These are phyloP conservation scores for Ceratobasidium sp. DNA, from an alignment of 1,284 basidiomycete genomes.

Conservation along the genomic window DNA sequence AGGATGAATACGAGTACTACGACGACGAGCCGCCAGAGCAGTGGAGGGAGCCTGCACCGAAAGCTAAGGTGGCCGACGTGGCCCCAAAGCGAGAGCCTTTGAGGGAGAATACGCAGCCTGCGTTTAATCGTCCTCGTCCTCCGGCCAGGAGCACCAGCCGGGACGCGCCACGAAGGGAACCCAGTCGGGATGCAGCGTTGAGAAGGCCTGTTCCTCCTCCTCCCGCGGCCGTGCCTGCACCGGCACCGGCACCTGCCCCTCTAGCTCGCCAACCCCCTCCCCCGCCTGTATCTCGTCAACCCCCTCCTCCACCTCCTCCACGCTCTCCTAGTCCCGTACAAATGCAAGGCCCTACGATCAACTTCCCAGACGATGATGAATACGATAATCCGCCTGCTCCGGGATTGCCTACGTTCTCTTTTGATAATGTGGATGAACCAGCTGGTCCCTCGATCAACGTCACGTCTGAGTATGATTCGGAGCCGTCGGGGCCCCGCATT, in stretches of 20 bases:
- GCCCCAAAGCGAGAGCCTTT: constrained; percentile 23
- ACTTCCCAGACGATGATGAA: constrained; percentile 7
- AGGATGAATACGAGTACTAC: constrained; percentile 29
- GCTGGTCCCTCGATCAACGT: constrained; percentile 32
- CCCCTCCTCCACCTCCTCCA: constrained; percentile 45
- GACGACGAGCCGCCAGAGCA: constrained; percentile 21
- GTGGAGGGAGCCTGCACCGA: constrained; percentile 26
- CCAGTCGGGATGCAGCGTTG: constrained; percentile 33
- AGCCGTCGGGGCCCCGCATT: constrained; percentile 31
- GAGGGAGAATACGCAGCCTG: constrained; percentile 23
- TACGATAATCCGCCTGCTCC: constrained; percentile 19
- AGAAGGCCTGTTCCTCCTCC: constrained; percentile 36
- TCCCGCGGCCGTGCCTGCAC: constrained; percentile 13
- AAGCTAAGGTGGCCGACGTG: constrained; percentile 14
- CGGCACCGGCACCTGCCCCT: constrained; percentile 33
- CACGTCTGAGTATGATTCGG: constrained; percentile 7
- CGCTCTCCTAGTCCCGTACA: constrained; percentile 47
- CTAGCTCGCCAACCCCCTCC: constrained; percentile 14
- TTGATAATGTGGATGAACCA: constrained; percentile 35
- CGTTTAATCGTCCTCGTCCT: constrained; percentile 34
- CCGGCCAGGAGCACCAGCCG: background rate
- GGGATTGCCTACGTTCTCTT: constrained; percentile 35
- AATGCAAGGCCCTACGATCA: constrained; percentile 26
- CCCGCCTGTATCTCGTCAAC: constrained; percentile 25
- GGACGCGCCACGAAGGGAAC: constrained; percentile 4